Conservation (phyloP, 176 grass and related monocot genomes). For the Carex littledalei region DNA sequence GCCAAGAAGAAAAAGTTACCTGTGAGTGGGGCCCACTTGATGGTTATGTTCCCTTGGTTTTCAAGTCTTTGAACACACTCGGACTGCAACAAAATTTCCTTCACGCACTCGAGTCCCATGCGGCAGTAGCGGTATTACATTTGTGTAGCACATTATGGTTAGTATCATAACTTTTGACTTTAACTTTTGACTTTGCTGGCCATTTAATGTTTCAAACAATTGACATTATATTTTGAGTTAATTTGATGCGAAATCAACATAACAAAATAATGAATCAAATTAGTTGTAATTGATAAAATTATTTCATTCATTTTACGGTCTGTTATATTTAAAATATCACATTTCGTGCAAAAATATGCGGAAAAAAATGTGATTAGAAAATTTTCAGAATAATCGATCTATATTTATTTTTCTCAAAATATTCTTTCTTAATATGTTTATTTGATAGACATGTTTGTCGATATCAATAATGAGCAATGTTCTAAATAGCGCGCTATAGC, state of each 20-base stretch:
- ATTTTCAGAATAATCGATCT: no score
- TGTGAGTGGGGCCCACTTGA: slow-evolving; percentile 11
- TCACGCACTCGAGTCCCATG: neutral
- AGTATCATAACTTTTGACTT: neutral
- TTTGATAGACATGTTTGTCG: neutral
- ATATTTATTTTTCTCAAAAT: no score
- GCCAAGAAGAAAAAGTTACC: neutral
- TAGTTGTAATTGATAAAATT: no score
- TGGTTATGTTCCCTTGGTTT: slow-evolving; percentile 33
- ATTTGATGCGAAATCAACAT: no score
- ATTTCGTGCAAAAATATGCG: no score
- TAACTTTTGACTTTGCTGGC: neutral
- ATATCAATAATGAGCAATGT: neutral
- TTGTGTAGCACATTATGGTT: neutral
- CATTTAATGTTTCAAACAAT: neutral
- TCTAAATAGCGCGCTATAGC: no score
- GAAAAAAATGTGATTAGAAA: no score
- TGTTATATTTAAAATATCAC: no score
- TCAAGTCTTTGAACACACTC: slow-evolving; percentile 22
- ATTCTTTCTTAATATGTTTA: neutral
- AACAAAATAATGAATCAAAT: no score
- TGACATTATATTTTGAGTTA: no score
- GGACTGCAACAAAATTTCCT: slow-evolving; percentile 9
- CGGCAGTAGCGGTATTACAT: neutral
- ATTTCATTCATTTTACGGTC: no score